Base-by-base conservation (phyloP, 1,139 yeast species). In the Fermentozyma sake region DNA sequence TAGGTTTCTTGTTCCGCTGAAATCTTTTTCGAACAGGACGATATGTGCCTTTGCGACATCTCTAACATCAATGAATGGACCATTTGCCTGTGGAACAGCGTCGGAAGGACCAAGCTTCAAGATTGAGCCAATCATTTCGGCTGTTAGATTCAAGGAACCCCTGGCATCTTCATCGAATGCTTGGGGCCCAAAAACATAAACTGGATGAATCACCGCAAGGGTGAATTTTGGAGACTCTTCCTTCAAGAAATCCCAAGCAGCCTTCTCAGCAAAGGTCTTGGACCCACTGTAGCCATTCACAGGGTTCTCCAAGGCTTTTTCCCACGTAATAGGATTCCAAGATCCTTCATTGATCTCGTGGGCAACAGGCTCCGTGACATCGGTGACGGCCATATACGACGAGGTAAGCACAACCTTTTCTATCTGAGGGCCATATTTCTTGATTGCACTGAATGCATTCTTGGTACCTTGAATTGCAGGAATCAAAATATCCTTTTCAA, bases 161-260 rank as follows among this genome's bases (percentile, higher is more conserved):
- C 37, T 44, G 7, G 40, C 54, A 23, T 42, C 50, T 9, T 42
- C 35, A 32, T 48, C 55, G 29, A 52, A 53, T 4, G 45, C 44
- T 25, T 43, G 46, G 2, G 48, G 48, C 4, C 61, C 61, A 32
- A 49, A 45, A 2, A 43, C 42, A 19, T 30, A 48, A 32, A 36
- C 34, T 7, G 55, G 54, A 34, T 45, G 42, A 10, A 46, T 30
- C 4, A 35, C 30, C 18, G 37, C 30, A 5, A 42, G 22, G 7
- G 31, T 30, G 26, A 39, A 44, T 20, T 30, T 30, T 8, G 72
- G 67, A 3, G 55, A 53, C 17, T 57, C 44, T 7, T 41, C 36
- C 27, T 57, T 44, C 17, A 68, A 49, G 35, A 69, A 75, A 2
- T 70, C 65, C 77, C 82, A 72, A 2, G 76, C 79, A 2, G 72